Base-by-base conservation (phyloP, 2,329 filamentous ascomycete species). In the Diaporthe ilicicola region DNA sequence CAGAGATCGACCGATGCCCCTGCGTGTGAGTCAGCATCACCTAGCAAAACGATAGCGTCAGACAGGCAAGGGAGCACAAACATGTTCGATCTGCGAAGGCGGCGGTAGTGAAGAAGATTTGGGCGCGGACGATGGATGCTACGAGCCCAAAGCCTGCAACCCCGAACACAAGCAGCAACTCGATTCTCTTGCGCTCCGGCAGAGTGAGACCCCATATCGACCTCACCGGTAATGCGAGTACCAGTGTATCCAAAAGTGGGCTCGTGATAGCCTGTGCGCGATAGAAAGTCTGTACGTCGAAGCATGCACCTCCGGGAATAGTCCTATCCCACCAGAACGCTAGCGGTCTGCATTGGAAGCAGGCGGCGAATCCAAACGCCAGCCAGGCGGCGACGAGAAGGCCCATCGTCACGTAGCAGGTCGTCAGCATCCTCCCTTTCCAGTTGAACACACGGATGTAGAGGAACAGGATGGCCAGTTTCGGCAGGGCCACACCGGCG, bases 271-370 rank as follows among this genome's bases (percentile, higher is more conserved):
- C 42, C 12, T 48, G 59, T 19, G 19, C 12, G 10, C 59, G 42
- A 13, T 34, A 64, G n/a, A 64, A 50, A 48, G 27, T 12, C 29
- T 48, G 59, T 5, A 50, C 29, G 8, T 64, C n/a, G 59, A 64
- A 34, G 29, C 59, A 64, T n/a, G 12, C 19, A 4, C 42, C 59
- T n/a, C 42, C 42, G 6, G 5, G 27, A 12, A 62, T 64, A 13
- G 6, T 19, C 1, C n/a, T 64, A n/a, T 64, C 42, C 59, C 59
- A 64, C 59, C 59, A 64, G n/a, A 64, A 50, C n/a, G 59, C 59
- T 12, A 64, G 7, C n/a, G 59, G 59, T 12, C 42, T 64, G 29
- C 59, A 64, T 8, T 64, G 59, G 12, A 64, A 22, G 4, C 29
- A 64, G 29, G 27, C 59, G 1, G 27, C 27, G 29, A 64, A 6